Evolutionary conservation across 352 stramenopile genomes (phyloP), one percentile per base, ranked within the genome.

Genomic region (Phytophthora niederhauseri): DNA sequence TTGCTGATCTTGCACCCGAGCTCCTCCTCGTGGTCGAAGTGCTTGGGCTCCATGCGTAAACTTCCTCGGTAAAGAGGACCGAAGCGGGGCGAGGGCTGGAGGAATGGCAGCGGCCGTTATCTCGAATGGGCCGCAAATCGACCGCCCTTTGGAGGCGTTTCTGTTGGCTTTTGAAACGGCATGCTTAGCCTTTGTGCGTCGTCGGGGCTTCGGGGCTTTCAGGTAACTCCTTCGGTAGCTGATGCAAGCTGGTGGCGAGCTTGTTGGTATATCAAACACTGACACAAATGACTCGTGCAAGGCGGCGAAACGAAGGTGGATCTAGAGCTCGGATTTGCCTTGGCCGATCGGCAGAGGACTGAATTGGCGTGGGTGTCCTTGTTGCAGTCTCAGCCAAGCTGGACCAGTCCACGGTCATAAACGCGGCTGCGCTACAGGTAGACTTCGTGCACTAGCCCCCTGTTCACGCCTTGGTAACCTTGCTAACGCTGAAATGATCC

Each of bases 341-440:
- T 50, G 15, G 26, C 4, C 2, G 11, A 17, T 5, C 34, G 2
- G 26, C 20, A n/a, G 17, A 41, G 31, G 24, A 43, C 61, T 57
- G 8, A 56, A 41, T 61, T 26, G 7, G 26, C 28, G 12, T 22
- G 49, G 3, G 24, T 58, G 28, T 45, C 24, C 22, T 57, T 34
- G 15, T 62, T 59, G 60, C 51, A 84, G 71, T 58, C 6, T 53
- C 50, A 52, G 51, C 45, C 49, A 78, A 75, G 60, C 62, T 75
- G 19, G 68, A 87, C 52, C 66, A 77, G 15, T 75, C 78, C 34
- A 87, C 81, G 24, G 80, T 91, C 55, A 84, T 94, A 63, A 92
- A 93, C 55, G 85, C 85, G 1, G 85, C 87, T 4, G 87, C 87
- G 0, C 56, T 94, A 31, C 87, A 94, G 70, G 83, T 90, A 63